Base-by-base conservation (phyloP, 1,139 yeast species). In the Suhomyces taliae region DNA sequence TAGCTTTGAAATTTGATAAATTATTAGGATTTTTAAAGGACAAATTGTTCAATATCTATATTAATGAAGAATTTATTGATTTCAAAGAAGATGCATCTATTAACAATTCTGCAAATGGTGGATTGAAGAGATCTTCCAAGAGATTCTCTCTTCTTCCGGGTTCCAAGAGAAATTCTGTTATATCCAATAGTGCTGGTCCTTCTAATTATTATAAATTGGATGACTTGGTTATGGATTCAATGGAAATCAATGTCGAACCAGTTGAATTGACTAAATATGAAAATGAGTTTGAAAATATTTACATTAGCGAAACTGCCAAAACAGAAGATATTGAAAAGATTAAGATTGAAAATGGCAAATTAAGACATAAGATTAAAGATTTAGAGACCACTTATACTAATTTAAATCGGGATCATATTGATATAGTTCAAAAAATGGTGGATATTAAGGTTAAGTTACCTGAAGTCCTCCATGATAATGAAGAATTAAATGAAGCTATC, bases 191-290 rank as follows among this genome's bases (percentile, higher is more conserved):
- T 3, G 42, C 54, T 36, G 46, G 43, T 15, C 39, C 46, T 40
- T 45, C 56, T 2, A 59, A 59, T 29, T 67, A 74, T 44, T 89
- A 88, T 62, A 76, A 80, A 50, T 81, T 89, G 40, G 85, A 88
- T 59, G 81, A 81, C 40, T 78, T 93, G 54, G 95, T 93, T n/a
- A 66, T 66, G 8, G 96, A 90, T 63, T 88, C 97, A 0, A 83
- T 87, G 78, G 72, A 74, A 33, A 79, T 90, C 40, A 80, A 83
- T 52, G 72, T 93, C 32, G 74, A 85, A 27, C 97, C 97, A 8
- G 73, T 85, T 15, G 81, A 85, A 7, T 70, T 93, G 52, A 73
- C 79, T 46, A 81, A 85, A 59, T 93, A 84, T 62, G 83, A 78
- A 44, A 76, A 76, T 10, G 98, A 93, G 66, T 89, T 85, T 60